Base-by-base conservation (phyloP, 2,329 filamentous ascomycete species). In the Talaromyces islandicus region DNA sequence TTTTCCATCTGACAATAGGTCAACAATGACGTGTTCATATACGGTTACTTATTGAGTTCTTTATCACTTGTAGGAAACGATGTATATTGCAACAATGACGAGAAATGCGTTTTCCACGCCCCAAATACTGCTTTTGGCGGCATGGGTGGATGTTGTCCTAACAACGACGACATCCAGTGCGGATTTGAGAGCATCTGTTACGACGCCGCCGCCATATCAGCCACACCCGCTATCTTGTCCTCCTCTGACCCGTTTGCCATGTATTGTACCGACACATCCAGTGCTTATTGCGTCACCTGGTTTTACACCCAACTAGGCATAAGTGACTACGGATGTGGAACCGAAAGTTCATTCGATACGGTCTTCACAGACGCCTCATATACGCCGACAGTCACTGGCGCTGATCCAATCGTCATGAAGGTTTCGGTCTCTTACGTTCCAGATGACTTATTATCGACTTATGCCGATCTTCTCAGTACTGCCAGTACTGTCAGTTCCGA, bases 31-130 rank as follows among this genome's bases (percentile, higher is more conserved):
- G 32, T 17, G 32, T 2, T 35, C 6, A 35, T 35, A 3, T 35
- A 35, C 32, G 12, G 32, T 35, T 17, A 14, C 32, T 35, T 4
- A 35, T 35, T 12, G 17, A 17, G 6, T 17, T 14, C 12, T 17
- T 12, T 17, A 17, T 17, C 12, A 29, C 19, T 27, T 27, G 19
- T 12, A 51, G 48, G 21, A 11, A 11, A 7, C 48, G 25, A 51
- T 51, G 48, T 51, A 51, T 51, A 25, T 51, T 51, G 48, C 24
- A 17, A 25, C n/a, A 29, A 51, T 51, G 24, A 51, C 41, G 9
- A 48, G n/a, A 48, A 61, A 57, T 64, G 63, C 19, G 46, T 64
- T 30, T 64, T 64, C 35, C 61, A 64, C 38, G 59, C 63, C 12
- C 43, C 63, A 19, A 58, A 63, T 19, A 43, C 25, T 52, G 50